Conservation (phyloP, 257 asterid species). For the Solanum neorickii region DNA sequence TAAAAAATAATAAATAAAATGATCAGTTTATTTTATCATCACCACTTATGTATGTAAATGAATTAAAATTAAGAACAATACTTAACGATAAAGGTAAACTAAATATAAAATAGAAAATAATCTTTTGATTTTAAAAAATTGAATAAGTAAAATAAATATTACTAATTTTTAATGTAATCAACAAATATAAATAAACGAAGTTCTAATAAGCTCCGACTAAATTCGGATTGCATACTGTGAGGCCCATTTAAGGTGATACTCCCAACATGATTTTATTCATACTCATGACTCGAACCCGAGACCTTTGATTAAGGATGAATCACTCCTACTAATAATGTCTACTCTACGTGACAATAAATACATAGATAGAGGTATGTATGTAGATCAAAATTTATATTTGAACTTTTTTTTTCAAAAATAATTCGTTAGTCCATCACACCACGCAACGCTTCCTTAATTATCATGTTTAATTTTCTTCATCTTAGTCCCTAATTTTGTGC, state of each 20-base stretch:
- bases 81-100: not conserved
- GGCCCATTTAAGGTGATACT: rapidly evolving
- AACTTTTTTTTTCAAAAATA: not conserved
- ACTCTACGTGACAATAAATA: not conserved
- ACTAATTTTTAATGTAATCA: not conserved
- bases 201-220: no score
- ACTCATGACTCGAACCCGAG: rapidly evolving
- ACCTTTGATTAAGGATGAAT: no score
- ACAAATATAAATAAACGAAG: no score
- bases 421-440: not conserved
- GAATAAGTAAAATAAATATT: not conserved
- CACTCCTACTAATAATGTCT: no score
- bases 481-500: not conserved
- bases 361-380: no score
- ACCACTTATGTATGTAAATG: not conserved
- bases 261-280: no score
- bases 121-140: no score
- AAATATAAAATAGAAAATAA: no score
- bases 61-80: no score
- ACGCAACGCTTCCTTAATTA: not conserved
- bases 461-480: not conserved
- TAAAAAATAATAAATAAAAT: no score
- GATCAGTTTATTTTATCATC: no score
- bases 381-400: not conserved
- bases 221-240: rapidly evolving